Evolutionary conservation across 345 rosid genomes (phyloP).

Genomic region (Lenwebbia sp.): DNA sequence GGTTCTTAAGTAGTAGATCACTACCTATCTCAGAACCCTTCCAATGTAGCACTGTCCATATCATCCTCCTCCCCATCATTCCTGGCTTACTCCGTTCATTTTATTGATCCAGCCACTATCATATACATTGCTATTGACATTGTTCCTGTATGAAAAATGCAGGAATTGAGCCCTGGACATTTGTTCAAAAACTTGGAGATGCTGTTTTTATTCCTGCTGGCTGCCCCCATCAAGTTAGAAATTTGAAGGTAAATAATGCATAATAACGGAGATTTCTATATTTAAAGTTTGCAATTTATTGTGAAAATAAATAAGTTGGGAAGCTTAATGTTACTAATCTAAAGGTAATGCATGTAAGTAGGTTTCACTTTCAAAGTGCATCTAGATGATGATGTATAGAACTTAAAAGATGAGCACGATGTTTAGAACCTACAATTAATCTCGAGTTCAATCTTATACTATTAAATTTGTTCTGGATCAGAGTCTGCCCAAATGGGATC

Average conservation of each 20-base stretch:
- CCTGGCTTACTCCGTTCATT: neutral
- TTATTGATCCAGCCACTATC: neutral
- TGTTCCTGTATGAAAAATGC: neutral
- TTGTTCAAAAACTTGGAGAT: conserved; percentile 43
- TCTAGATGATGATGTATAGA: neutral
- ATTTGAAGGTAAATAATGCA: conserved; percentile 24
- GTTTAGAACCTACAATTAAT: neutral
- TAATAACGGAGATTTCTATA: neutral
- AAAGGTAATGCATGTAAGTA: neutral
- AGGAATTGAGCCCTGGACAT: conserved; percentile 55
- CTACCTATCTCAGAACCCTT: neutral
- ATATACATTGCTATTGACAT: neutral
- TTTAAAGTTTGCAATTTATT: neutral
- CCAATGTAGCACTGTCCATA: neutral
- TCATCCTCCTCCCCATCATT: neutral
- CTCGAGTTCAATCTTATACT: neutral
- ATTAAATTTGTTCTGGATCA: neutral
- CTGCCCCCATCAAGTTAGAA: conserved; percentile 50
- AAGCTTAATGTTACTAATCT: neutral
- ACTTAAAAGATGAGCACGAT: neutral
- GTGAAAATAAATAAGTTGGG: neutral
- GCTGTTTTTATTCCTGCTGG: conserved; percentile 53
- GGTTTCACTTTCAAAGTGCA: neutral
- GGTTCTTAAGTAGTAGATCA: neutral
- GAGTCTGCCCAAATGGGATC: neutral